Conservation (phyloP, 176 grass and related monocot genomes). For the Tuctoria greenei region DNA sequence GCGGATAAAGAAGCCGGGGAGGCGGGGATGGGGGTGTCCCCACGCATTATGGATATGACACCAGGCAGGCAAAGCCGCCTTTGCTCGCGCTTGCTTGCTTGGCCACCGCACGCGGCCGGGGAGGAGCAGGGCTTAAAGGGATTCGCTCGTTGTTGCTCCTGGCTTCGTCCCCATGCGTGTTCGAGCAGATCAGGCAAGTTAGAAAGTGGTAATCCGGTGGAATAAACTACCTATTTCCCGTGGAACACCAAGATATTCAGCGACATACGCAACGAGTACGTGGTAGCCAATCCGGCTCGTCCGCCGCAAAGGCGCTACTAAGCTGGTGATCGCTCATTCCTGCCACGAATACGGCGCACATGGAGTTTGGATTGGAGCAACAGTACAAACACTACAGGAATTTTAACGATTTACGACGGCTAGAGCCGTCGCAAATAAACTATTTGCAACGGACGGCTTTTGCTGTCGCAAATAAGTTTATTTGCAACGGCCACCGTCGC, state of each 20-base stretch:
- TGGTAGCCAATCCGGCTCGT: neutral
- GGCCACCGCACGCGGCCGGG: no score
- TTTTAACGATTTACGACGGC: no score
- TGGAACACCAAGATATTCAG: neutral
- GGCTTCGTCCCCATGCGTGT: constrained; percentile 16
- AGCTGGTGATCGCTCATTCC: neutral
- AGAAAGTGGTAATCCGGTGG: neutral
- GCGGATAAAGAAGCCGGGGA: constrained; percentile 24
- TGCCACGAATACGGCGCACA: neutral
- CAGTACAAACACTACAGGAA: no score
- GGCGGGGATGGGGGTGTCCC: neutral
- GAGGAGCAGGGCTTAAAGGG: no score
- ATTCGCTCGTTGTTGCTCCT: neutral
- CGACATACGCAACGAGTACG: constrained; percentile 21
- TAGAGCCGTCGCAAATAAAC: no score
- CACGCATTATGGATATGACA: neutral
- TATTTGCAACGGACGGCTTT: no score
- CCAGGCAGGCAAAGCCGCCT: constrained; percentile 35
- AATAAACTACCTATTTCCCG: neutral
- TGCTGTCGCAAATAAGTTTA: no score
- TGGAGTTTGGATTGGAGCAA: neutral
- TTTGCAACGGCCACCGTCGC: no score
- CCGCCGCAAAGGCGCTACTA: neutral
- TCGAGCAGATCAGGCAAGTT: constrained; percentile 43
- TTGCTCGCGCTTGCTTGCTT: neutral